Evolutionary conservation across 192 early-diverging fungal genomes (phyloP), one percentile per base, ranked within the genome.

Genomic region (Mortierella claussenii): DNA sequence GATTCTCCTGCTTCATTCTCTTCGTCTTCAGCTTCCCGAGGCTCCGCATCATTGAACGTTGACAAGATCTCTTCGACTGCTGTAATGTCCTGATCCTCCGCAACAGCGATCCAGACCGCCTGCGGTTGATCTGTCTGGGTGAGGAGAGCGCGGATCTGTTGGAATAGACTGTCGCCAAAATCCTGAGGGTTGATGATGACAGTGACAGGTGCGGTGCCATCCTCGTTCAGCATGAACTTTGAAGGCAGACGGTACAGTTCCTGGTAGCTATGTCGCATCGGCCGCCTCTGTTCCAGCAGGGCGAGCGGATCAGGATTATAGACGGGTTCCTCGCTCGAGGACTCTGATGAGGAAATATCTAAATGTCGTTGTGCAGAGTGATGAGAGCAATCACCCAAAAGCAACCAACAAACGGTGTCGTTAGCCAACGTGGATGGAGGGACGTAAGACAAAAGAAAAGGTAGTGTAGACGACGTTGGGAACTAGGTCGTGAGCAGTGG

Each of bases 101-200:
- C 58, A 17, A 68, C 68, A 15, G 69, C 68, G 31, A 83, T 67
- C 75, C 74, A 81, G 33, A 83, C 68, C 17, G 63, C 58, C 27
- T 81, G 65, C 1, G 82, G 79, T 40, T 64, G 68, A 21, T 75
- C 52, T 1, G 75, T 66, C 45, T 83, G 82, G 37, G 59, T 32
- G n/a, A 78, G 9, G 10, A 83, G 47, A 4, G 82, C 60, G 12
- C 54, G 60, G 50, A 83, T 65, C 63, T 83, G 82, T 27, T 54
- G 47, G 24, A 70, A 55, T 1, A 83, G 48, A 40, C 49, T 52
- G 20, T 61, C 47, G 7, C 55, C 47, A 64, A 61, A 76, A 47
- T 81, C 60, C 20, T 68, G 47, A 20, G 63, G 60, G 30, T 74
- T 49, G 24, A 79, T 70, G n/a, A 83, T 79, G 54, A 78, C 68